phyloP scores from a whole-genome alignment of 2,329 filamentous ascomycete genomes.

The Volutella citrinella region DNA sequence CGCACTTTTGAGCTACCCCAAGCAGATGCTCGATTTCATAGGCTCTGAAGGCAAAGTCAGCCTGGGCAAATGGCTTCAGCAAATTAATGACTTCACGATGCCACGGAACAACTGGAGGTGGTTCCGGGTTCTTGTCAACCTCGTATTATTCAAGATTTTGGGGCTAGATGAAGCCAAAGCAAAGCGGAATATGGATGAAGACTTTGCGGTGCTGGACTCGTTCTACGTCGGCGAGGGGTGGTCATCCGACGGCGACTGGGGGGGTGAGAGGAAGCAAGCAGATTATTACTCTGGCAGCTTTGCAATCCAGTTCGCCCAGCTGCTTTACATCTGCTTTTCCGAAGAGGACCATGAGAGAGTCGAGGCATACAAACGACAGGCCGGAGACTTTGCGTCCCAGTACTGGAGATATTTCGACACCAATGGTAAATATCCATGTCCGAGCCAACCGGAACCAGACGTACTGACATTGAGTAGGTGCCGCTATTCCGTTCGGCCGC shows the following conservation, averaged over 20 bases:
- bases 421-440: slow-evolving; percentile 30
- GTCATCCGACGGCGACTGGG: slow-evolving; percentile 44
- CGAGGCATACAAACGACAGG: slow-evolving; percentile 34
- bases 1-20: slow-evolving; percentile 40
- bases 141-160: slow-evolving; percentile 39
- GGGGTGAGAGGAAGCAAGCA: slow-evolving; percentile 32
- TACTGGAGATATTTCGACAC: slow-evolving; percentile 48
- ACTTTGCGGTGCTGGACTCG: slow-evolving; percentile 39
- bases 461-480: slow-evolving; percentile 29
- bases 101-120: slow-evolving; percentile 48
- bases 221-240: slow-evolving; percentile 44
- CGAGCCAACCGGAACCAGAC: background rate
- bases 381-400: slow-evolving; percentile 34
- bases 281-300: slow-evolving; percentile 53
- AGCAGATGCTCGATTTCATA: slow-evolving; percentile 22
- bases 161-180: slow-evolving; percentile 32
- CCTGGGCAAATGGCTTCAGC: slow-evolving; percentile 37
- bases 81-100: slow-evolving; percentile 40
- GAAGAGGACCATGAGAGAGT: slow-evolving; percentile 36
- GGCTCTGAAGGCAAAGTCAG: slow-evolving; percentile 26
- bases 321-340: slow-evolving; percentile 42
- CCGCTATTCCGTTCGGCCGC: slow-evolving; percentile 48
- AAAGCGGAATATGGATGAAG: slow-evolving; percentile 32
- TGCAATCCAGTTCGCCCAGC: slow-evolving; percentile 47
- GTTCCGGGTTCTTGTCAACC: slow-evolving; percentile 47